Conservation (phyloP, 2,329 filamentous ascomycete genomes). For the Didymella segeticola region DNA sequence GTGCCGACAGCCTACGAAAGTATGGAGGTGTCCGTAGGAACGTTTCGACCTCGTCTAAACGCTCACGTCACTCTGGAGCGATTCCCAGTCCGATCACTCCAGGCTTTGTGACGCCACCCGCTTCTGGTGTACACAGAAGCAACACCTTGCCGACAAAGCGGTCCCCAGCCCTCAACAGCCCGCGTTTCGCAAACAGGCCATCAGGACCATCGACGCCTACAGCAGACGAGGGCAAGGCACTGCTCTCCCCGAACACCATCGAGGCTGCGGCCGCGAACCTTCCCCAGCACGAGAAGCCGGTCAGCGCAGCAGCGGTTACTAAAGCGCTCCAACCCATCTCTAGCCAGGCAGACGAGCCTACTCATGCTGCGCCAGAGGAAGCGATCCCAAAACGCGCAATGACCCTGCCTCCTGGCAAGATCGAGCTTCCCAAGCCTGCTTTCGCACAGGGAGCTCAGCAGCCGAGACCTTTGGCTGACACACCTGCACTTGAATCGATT, state of each 20-base stretch:
- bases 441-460: constrained; percentile 25
- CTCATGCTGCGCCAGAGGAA: constrained; percentile 9
- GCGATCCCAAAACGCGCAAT: constrained; percentile 24
- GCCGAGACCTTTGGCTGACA: constrained; percentile 35
- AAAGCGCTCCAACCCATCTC: constrained; percentile 7
- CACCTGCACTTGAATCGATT: constrained; percentile 34
- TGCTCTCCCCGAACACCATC: constrained; percentile 26
- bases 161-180: constrained; percentile 69
- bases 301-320: constrained; percentile 11
- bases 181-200: constrained; percentile 52
- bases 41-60: constrained; percentile 88
- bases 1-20: constrained; percentile 83
- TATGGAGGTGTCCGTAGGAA: constrained; percentile 83
- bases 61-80: constrained; percentile 77
- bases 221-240: constrained; percentile 36
- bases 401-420: constrained; percentile 31
- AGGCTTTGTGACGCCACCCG: constrained; percentile 47
- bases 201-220: constrained; percentile 61
- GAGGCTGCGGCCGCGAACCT: constrained; percentile 18
- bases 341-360: constrained; percentile 1
- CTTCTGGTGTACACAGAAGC: constrained; percentile 72
- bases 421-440: constrained; percentile 34
- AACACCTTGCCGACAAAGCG: constrained; percentile 94
- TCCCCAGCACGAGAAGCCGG: constrained; percentile 17
- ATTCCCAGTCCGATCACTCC: constrained; percentile 66